Percentiles rank a stretch among this genome's conserved stretches.
These are phyloP conservation scores for Plenodomus biglobosus DNA, from an alignment of 2,329 filamentous ascomycete genomes.

Conservation along the genomic window DNA sequence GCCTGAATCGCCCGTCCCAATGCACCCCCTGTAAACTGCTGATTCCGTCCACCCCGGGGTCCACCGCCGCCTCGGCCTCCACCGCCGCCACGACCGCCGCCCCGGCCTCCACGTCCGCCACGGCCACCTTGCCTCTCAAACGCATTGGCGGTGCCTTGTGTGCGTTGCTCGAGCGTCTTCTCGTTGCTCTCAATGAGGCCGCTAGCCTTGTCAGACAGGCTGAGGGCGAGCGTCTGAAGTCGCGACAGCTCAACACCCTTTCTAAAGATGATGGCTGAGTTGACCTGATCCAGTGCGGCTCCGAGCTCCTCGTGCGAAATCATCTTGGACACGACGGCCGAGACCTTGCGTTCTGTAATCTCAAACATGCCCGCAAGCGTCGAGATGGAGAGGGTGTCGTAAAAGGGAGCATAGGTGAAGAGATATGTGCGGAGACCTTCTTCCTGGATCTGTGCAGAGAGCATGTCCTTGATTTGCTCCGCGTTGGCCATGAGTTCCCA, in stretches of 20 bases:
- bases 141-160: constrained; percentile 90
- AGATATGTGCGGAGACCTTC: constrained; percentile 97
- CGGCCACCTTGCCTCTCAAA: constrained; percentile 90
- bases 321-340: constrained; percentile 98
- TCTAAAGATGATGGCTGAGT: constrained; percentile 95
- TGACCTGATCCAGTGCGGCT: constrained; percentile 96
- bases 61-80: constrained; percentile 63
- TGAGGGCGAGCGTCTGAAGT: constrained; percentile 91
- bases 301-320: constrained; percentile 98
- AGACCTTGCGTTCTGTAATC: constrained; percentile 83
- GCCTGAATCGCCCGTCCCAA: constrained; percentile 62
- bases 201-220: constrained; percentile 93
- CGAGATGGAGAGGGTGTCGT: constrained; percentile 87
- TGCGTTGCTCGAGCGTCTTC: constrained; percentile 93
- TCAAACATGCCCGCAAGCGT: constrained; percentile 95
- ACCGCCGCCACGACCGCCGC: constrained; percentile 64
- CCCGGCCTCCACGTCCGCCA: constrained; percentile 59
- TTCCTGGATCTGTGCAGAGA: constrained; percentile 97
- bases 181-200: constrained; percentile 96
- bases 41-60: constrained; percentile 60
- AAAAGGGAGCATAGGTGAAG: constrained; percentile 99
- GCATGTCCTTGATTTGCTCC: constrained; percentile 94
- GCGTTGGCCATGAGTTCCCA: constrained; percentile 96
- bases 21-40: constrained; percentile 80
- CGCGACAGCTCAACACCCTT: constrained; percentile 98